phyloP scores from a whole-genome alignment of 345 rosid genomes.

The Cardamine chenopodiifolia region DNA sequence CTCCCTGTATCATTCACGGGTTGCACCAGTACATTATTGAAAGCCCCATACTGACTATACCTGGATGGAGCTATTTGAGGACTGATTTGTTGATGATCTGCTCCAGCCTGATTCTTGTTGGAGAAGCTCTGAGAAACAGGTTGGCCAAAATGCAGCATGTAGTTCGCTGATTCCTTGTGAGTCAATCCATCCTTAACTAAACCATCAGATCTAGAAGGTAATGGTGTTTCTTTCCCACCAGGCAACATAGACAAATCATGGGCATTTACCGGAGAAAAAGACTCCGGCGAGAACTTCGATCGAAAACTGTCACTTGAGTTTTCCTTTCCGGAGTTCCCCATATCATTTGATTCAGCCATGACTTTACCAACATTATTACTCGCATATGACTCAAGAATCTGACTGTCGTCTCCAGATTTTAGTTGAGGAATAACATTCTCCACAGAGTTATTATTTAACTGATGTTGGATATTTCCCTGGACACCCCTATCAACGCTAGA shows the following conservation, averaged over 20 bases:
- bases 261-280: conserved; percentile 40
- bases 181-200: conserved; percentile 42
- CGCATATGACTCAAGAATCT: conserved; percentile 51
- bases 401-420: conserved; percentile 48
- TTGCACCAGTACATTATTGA: conserved; percentile 63
- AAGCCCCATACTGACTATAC: conserved; percentile 67
- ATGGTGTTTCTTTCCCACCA: conserved; percentile 50
- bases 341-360: conserved; percentile 45
- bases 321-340: conserved; percentile 27
- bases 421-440: conserved; percentile 46
- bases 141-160: conserved; percentile 41
- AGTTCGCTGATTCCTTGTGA: conserved; percentile 43
- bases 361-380: conserved; percentile 40
- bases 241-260: conserved; percentile 48
- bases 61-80: conserved; percentile 75
- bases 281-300: conserved; percentile 4
- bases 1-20: conserved; percentile 51
- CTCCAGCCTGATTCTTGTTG: conserved; percentile 44
- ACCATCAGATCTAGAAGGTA: conserved; percentile 46
- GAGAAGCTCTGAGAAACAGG: conserved; percentile 45
- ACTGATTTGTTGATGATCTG: conserved; percentile 60
- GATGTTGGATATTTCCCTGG: conserved; percentile 47
- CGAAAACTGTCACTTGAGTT: conserved; percentile 16
- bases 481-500: conserved; percentile 39
- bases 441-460: conserved; percentile 51